Evolutionary conservation across 352 stramenopile genomes (phyloP).

Genomic region (Pythium sp.): DNA sequence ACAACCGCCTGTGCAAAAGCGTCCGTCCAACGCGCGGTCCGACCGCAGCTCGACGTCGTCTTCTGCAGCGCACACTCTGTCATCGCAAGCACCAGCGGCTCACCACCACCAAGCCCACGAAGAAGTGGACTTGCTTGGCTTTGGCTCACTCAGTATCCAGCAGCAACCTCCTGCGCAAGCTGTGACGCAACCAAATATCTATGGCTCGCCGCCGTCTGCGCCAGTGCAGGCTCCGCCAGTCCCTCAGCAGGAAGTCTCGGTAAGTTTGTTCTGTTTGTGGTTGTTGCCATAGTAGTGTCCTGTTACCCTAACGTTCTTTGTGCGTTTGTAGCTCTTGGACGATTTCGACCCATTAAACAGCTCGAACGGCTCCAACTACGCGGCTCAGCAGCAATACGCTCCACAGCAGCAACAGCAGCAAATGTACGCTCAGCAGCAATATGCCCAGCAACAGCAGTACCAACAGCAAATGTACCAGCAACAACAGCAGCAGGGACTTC

Average conservation of each 20-base stretch:
- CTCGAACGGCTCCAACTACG: slow-evolving; percentile 23
- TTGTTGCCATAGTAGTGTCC: background rate
- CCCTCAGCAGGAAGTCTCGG: slow-evolving; percentile 51
- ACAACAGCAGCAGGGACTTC: slow-evolving; percentile 10
- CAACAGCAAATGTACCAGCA: slow-evolving; percentile 20
- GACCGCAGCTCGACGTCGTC: slow-evolving; percentile 14
- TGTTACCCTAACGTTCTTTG: background rate
- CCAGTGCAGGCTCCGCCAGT: slow-evolving; percentile 18
- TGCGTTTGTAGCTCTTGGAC: slow-evolving; percentile 34
- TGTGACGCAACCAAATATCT: slow-evolving; percentile 24
- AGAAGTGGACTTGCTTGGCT: slow-evolving; percentile 80
- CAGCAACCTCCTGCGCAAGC: slow-evolving; percentile 3
- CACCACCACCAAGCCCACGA: slow-evolving; percentile 24
- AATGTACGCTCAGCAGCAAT: slow-evolving; percentile 29
- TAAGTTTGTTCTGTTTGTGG: slow-evolving; percentile 20
- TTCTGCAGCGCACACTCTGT: slow-evolving; percentile 2
- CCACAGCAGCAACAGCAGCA: slow-evolving; percentile 19
- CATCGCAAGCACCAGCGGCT: slow-evolving; percentile 16
- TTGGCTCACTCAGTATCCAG: slow-evolving; percentile 57
- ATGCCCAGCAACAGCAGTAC: slow-evolving; percentile 19
- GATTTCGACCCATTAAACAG: slow-evolving; percentile 46
- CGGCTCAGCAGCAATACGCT: slow-evolving; percentile 19
- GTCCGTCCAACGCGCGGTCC: slow-evolving; percentile 5
- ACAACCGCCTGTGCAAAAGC: slow-evolving; percentile 21
- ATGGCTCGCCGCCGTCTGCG: slow-evolving; percentile 23